These are phyloP conservation scores for Didymella exigua DNA, from an alignment of 2,329 filamentous ascomycete species.

Conservation along the genomic window DNA sequence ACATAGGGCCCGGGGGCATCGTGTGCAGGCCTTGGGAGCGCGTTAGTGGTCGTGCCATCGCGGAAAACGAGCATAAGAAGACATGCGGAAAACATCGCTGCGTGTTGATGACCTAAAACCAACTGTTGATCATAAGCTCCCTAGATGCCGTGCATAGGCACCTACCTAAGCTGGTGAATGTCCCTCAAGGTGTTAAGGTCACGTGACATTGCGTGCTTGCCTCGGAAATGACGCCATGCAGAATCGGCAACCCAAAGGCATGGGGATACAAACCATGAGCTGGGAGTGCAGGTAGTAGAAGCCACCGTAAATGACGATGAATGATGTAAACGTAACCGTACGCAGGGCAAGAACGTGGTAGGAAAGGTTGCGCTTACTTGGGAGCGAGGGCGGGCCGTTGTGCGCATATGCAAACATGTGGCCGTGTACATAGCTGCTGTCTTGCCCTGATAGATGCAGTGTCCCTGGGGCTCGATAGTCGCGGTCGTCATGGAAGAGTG, in stretches of 20 bases:
- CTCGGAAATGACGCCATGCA: slow-evolving; percentile 32
- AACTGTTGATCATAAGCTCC: background rate
- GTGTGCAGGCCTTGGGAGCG: slow-evolving; percentile 37
- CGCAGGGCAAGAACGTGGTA: slow-evolving; percentile 8
- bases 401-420: slow-evolving; percentile 30
- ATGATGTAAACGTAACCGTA: slow-evolving; percentile 15
- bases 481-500: slow-evolving; percentile 36
- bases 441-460: slow-evolving; percentile 23
- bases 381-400: slow-evolving; percentile 26
- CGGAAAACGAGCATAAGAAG: slow-evolving; percentile 1
- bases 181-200: slow-evolving; percentile 16
- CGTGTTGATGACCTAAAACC: slow-evolving; percentile 1
- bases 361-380: slow-evolving; percentile 28
- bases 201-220: slow-evolving; percentile 29
- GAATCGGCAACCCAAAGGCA: slow-evolving; percentile 20
- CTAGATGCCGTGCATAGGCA: slow-evolving; percentile 20
- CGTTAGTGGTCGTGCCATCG: slow-evolving; percentile 32
- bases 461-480: slow-evolving; percentile 25
- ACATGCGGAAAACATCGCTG: slow-evolving; percentile 8
- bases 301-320: slow-evolving; percentile 3
- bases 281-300: slow-evolving; percentile 13
- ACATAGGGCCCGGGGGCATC: slow-evolving; percentile 37
- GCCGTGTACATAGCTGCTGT: slow-evolving; percentile 22
- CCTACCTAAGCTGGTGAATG: slow-evolving; percentile 28
- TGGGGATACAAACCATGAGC: slow-evolving; percentile 18